Evolutionary conservation across 805 yeast species (phyloP), one percentile per base, ranked within the genome.

Genomic region (Tetrapisispora phaffii): DNA sequence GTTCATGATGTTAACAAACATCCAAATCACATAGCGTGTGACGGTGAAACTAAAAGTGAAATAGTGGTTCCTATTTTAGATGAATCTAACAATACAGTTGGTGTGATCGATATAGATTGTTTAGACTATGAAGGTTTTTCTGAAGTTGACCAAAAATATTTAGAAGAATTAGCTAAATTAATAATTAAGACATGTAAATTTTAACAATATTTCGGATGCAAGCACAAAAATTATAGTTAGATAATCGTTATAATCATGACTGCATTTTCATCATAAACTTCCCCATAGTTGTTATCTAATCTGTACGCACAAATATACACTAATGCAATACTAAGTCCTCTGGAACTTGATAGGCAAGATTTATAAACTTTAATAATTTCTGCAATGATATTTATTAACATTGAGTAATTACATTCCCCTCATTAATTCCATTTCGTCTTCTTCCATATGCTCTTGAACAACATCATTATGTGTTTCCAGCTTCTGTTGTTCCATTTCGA

Each of bases 21-120:
- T 55, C 95, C 95, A 0, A 95, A 95, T 1, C 97, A 90, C 60
- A 93, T 90, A 51, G 97, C 97, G 0, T 90, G 98, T 66, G 98
- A 93, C 66, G 95, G 96, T 0, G 95, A 81, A 47, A 90, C 97
- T 0, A 75, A 82, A 50, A 84, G 95, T 61, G 98, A 90, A 59
- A 84, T 90, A 26, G 97, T 93, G 19, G 89, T 90, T 1, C 97
- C 97, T 0, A 76, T 89, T 7, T 56, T 78, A 0, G 56, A 63
- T 12, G 57, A 58, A 4, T 63, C 66, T 2, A 75, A 72, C 2
- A 56, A 56, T 15, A 66, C 79, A 1, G 55, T 75, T 17, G 97
- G 93, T 6, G 97, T 90, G 5, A 70, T 90, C 42, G 97, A 93
- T 59, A 73, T 90, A 34, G 98, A 90, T 61, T 85, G 95, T 60